phyloP scores from a whole-genome alignment of 2,329 filamentous ascomycete genomes.

The Ophiosphaerella narmari region DNA sequence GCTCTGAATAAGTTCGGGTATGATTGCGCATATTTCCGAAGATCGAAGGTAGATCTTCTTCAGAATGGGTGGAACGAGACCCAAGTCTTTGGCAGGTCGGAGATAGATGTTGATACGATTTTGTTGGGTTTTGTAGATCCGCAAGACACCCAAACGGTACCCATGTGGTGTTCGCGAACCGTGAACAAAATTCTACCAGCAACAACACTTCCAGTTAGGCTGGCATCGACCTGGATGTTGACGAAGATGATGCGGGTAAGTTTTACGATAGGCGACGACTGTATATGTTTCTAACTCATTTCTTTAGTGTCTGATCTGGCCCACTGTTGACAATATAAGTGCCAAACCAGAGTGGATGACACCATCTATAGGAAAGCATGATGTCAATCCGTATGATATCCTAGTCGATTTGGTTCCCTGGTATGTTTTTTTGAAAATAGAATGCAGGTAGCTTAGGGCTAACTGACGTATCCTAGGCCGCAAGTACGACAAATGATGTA shows the following conservation, averaged over 20 bases:
- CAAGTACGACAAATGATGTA: slow-evolving; percentile 41
- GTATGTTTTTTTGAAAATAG: slow-evolving; percentile 19
- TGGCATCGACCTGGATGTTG: slow-evolving; percentile 40
- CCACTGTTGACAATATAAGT: slow-evolving; percentile 43
- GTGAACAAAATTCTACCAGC: slow-evolving; percentile 37
- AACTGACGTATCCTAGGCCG: slow-evolving; percentile 33
- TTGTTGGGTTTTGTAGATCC: slow-evolving; percentile 40
- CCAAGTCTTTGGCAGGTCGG: slow-evolving; percentile 40
- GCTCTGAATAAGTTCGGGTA: slow-evolving; percentile 39
- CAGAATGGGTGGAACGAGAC: slow-evolving; percentile 37
- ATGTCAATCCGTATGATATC: slow-evolving; percentile 38
- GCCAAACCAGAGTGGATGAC: slow-evolving; percentile 42
- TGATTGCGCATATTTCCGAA: slow-evolving; percentile 40
- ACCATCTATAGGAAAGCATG: slow-evolving; percentile 34
- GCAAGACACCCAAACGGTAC: slow-evolving; percentile 38
- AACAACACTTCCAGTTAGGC: slow-evolving; percentile 30
- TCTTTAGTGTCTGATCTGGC: slow-evolving; percentile 42
- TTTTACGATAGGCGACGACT: slow-evolving; percentile 10
- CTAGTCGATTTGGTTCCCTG: slow-evolving; percentile 43
- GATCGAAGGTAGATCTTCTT: slow-evolving; percentile 39
- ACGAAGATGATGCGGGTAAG: slow-evolving; percentile 45
- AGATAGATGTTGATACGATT: slow-evolving; percentile 43
- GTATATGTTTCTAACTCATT: slow-evolving; percentile 1
- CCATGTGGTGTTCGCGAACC: slow-evolving; percentile 40
- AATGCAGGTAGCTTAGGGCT: background rate